Evolutionary conservation across 2,329 filamentous ascomycete species (phyloP), one percentile per base, ranked within the genome.

Genomic region (Dactylonectria estremocensis): DNA sequence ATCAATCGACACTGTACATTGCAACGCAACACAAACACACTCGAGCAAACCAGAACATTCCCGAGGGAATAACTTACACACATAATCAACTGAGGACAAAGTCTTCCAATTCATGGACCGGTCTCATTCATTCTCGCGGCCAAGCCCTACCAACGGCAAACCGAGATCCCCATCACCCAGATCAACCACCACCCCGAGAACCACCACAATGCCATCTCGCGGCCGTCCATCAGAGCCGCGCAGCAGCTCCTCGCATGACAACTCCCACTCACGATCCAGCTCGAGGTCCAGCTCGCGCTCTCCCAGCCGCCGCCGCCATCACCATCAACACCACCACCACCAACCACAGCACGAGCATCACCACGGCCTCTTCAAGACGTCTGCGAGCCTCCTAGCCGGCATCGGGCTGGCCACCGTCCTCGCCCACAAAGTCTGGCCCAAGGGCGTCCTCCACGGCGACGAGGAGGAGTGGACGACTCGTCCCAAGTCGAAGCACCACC

Each of bases 341-440:
- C 63, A 58, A 9, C 35, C 65, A 35, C 69, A 61, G 22, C 43
- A 56, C 56, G 62, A 56, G 54, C 61, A 62, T 9, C 58, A 71
- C 13, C 64, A 75, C 31, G 70, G 70, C 46, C 71, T 78, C 28
- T 70, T 80, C 67, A 79, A 80, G 65, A 77, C 74, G 16, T 76
- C 80, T 0, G 76, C 78, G 14, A 69, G 77, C 11, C 71, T 81
- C 24, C 67, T 82, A 33, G 80, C 79, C 10, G 77, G 78, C 33
- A 76, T 82, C 16, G 80, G 80, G 35, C 74, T 81, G 35, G 79
- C 79, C 24, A 75, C 79, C 11, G 70, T 81, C 48, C 69, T 80
- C 43, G 77, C 79, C 45, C 78, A 78, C 69, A 80, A 78, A 61
- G 71, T 80, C 69, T 82, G 80, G 80, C 78, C 78, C 33, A 80